Evolutionary conservation across 2,329 filamentous ascomycete genomes (phyloP), one percentile per base, ranked within the genome.

Genomic region (Fusarium torulosum): DNA sequence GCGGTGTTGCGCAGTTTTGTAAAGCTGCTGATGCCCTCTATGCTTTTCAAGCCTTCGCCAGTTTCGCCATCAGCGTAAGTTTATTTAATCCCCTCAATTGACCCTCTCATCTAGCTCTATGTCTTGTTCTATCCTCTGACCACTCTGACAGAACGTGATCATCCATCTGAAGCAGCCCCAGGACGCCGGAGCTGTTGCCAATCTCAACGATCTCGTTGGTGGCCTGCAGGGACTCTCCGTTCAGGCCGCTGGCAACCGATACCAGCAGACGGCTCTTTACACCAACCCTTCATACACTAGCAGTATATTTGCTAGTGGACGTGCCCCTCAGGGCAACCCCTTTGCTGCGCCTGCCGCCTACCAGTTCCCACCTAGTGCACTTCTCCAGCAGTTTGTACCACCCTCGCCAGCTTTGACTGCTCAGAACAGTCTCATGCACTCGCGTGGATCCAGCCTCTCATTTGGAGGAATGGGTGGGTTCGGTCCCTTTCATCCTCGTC

Each of bases 1-100:
- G 78, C 53, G 83, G 84, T 9, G 75, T 86, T 45, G 81, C 82
- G 3, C 86, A 89, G 68, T 89, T 84, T 58, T 82, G 81, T 52
- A 85, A 88, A 61, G 77, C 80, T 21, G 78, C 81, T 4, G 74
- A 81, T 51, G 83, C 84, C 11, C 44, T 79, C 17, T 70, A 71
- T 6, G 82, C 83, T 7, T 76, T 82, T 5, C 72, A 78, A 9
- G 78, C 77, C 56, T 79, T 81, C 43, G 69, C 67, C 21, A 61
- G 68, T 8, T 46, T 71, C 6, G 69, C 66, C 11, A 40, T 64
- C 0, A 71, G 77, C 54, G 78, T 78, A 61, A 69, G 72, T 59
- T 2, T 27, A 21, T 17, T 2, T n/a, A 15, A 29, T 38, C 27
- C 6, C 11, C 11, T 19, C 17, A 19, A 6, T 23, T 9, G 4